Evolutionary conservation across 148 eudicot genomes (phyloP).

Genomic region (Pharnaceum exiguum): DNA sequence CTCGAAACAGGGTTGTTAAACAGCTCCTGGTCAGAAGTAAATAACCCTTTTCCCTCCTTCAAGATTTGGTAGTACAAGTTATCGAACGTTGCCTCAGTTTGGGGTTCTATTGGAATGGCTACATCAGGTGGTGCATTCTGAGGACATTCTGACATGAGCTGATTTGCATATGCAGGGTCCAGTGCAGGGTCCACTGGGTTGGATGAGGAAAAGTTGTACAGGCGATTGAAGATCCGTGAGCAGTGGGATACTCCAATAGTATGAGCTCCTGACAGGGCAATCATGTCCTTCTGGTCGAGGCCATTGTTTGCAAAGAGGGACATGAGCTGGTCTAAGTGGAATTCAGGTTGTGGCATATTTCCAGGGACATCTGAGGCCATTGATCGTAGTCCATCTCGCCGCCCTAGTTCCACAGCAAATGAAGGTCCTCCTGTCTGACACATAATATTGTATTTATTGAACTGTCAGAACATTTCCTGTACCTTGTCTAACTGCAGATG

Average conservation of each 20-base stretch:
- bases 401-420: slow-evolving; percentile 57
- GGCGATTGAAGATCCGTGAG: slow-evolving; percentile 33
- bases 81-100: slow-evolving; percentile 44
- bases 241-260: slow-evolving; percentile 67
- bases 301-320: slow-evolving; percentile 37
- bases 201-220: slow-evolving; percentile 49
- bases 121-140: slow-evolving; percentile 30
- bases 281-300: slow-evolving; percentile 45
- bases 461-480: too few relatives aligned
- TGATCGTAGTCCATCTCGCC: slow-evolving; percentile 63
- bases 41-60: neutral
- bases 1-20: neutral
- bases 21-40: neutral
- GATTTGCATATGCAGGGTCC: slow-evolving; percentile 41
- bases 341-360: slow-evolving; percentile 42
- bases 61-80: slow-evolving; percentile 13
- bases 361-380: slow-evolving; percentile 48
- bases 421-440: slow-evolving; percentile 40
- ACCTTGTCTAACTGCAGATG: too few relatives aligned
- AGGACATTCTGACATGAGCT: slow-evolving; percentile 44
- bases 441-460: too few relatives aligned
- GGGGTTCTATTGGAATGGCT: slow-evolving; percentile 46
- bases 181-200: slow-evolving; percentile 47
- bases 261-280: slow-evolving; percentile 63
- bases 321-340: slow-evolving; percentile 35